phyloP scores from a whole-genome alignment of 1,284 basidiomycete species.

The Hypsizygus ulmarius region DNA sequence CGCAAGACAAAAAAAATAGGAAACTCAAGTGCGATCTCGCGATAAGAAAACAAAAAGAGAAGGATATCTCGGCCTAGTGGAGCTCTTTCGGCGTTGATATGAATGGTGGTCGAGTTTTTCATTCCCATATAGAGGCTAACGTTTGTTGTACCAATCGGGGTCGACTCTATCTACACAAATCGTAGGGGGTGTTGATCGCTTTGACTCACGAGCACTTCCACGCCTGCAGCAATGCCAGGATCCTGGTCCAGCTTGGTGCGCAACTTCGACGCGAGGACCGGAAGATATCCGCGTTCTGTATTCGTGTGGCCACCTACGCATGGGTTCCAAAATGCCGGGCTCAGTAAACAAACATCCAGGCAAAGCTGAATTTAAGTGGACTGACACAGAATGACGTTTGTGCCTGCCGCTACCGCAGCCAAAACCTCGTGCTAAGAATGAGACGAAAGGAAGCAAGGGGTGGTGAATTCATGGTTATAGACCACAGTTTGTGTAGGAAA shows the following conservation, averaged over 20 bases:
- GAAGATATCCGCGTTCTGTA: constrained; percentile 86
- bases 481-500: background rate
- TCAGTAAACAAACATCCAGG: constrained; percentile 18
- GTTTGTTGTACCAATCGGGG: background rate
- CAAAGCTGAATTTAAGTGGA: constrained; percentile 5
- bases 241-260: constrained; percentile 46
- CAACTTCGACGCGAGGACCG: constrained; percentile 59
- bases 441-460: constrained; percentile 11
- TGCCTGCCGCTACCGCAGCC: constrained; percentile 69
- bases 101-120: too few relatives aligned
- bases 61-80: too few relatives aligned
- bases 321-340: constrained; percentile 17
- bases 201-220: constrained; percentile 58
- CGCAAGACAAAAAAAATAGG: background rate
- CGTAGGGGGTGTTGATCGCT: constrained; percentile 60
- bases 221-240: constrained; percentile 16
- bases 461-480: background rate
- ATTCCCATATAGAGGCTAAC: too few relatives aligned
- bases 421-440: constrained; percentile 75
- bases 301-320: constrained; percentile 75
- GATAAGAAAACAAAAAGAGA: too few relatives aligned
- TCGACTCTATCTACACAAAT: constrained; percentile 38
- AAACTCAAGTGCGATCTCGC: too few relatives aligned
- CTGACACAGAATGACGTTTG: constrained; percentile 78
- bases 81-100: too few relatives aligned